Conservation (phyloP, 2,329 filamentous ascomycete species). For the Zelopaecilomyces penicillatus region DNA sequence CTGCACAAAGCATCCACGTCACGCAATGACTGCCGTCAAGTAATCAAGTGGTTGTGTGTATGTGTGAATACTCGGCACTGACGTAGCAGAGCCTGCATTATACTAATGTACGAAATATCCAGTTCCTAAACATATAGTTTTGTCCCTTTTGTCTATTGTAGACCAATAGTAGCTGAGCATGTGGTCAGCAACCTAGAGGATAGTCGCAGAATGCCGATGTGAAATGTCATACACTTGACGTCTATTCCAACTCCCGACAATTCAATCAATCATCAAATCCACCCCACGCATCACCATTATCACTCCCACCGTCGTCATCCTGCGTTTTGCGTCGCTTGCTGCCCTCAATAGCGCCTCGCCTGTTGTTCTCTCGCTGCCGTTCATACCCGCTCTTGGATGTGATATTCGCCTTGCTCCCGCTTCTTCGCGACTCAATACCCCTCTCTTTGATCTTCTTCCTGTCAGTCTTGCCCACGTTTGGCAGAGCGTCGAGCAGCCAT, state of each 20-base stretch:
- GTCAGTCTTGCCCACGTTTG: conserved; percentile 73
- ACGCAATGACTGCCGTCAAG: too few species aligned
- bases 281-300: conserved; percentile 33
- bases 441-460: conserved; percentile 73
- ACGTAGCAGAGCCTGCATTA: too few species aligned
- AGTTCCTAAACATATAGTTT: too few species aligned
- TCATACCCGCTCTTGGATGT: conserved; percentile 76
- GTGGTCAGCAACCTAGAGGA: neutral
- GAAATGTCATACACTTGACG: neutral
- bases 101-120: too few species aligned
- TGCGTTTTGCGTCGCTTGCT: conserved; percentile 47
- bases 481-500: conserved; percentile 84
- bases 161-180: neutral
- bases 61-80: too few species aligned
- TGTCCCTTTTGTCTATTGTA: too few species aligned
- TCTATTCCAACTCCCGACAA: neutral
- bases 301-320: conserved; percentile 6
- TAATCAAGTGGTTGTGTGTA: too few species aligned
- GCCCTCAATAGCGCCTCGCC: conserved; percentile 51
- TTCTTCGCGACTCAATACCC: conserved; percentile 65
- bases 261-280: conserved; percentile 37
- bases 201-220: neutral
- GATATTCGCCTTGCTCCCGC: conserved; percentile 51
- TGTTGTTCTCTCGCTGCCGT: conserved; percentile 59
- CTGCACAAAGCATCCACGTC: too few species aligned